Base-by-base conservation (phyloP, 2,329 filamentous ascomycete genomes). In the Colletotrichum limetticola region DNA sequence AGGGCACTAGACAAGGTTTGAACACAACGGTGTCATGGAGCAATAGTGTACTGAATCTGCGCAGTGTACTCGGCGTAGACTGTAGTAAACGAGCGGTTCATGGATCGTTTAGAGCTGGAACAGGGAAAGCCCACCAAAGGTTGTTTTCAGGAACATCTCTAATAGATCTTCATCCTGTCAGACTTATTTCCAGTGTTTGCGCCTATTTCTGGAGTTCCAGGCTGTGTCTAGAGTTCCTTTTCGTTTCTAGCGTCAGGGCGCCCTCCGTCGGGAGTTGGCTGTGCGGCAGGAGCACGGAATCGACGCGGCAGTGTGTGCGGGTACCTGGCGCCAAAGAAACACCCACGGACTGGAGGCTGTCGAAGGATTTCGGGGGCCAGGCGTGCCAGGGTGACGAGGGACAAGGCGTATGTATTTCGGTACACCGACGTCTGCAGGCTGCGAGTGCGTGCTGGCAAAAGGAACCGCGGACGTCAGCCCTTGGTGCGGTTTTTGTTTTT, bases 221-320 rank as follows among this genome's bases (percentile, higher is more conserved):
- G 70, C 55, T 59, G 59, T 72, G 53, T 63, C 59, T 60, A 55
- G 26, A 30, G 55, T 72, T 65, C 59, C 65, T 64, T 69, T 59
- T 64, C 30, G 66, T 60, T 72, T 69, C 70, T 72, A 55, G 66
- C 26, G 70, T 46, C 58, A 72, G 61, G 66, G 12, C 26, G 53
- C 53, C 61, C 53, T 61, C 62, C 60, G 30, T 58, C 52, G 53
- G 37, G 52, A 30, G 19, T 24, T 14, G 42, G 5, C 26, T 32
- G 14, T 56, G 42, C 65, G 30, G 16, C 59, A 62, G 42, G 59
- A 26, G 22, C 59, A 62, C 37, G 26, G 59, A 35, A 62, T 58
- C 32, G 66, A 62, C 37, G 70, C 66, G 59, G 70, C 66, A 63
- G 37, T 55, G 59, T 35, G 65, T 24, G 64, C 66, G 66, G 59